phyloP scores from a whole-genome alignment of 495 filamentous ascomycete species.

The Elasticomyces elasticus region DNA sequence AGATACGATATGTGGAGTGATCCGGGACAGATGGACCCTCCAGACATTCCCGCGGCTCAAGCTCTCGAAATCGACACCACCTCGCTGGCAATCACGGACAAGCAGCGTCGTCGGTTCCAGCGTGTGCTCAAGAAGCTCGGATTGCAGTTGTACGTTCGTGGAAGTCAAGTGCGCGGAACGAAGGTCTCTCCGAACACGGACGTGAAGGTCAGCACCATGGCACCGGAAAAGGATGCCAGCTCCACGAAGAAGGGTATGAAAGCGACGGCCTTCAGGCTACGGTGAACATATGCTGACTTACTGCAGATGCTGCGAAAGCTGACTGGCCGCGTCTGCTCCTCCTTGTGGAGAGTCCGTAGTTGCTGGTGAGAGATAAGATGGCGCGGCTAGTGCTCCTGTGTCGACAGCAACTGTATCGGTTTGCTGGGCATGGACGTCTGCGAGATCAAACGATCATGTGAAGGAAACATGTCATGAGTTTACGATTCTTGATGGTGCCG shows the following conservation, averaged over 20 bases:
- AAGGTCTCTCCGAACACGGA: background rate
- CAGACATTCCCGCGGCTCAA: background rate
- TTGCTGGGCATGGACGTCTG: no score
- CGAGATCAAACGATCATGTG: no score
- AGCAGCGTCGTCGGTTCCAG: constrained; percentile 6
- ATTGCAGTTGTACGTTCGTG: constrained; percentile 8
- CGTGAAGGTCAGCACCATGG: background rate
- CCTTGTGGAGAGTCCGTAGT: background rate
- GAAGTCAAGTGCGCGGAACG: background rate
- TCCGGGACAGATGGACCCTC: no score
- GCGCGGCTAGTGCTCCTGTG: no score
- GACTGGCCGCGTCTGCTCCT: background rate
- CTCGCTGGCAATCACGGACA: background rate
- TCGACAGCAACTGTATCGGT: no score
- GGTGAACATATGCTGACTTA: background rate
- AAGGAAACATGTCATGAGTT: no score
- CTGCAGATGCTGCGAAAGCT: background rate
- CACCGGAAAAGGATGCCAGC: background rate
- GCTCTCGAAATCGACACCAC: background rate
- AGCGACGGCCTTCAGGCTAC: background rate
- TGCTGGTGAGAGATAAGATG: no score
- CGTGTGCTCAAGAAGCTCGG: constrained; percentile 8
- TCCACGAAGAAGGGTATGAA: background rate
- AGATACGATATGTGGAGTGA: no score
- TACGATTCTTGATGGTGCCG: no score